Conservation (phyloP, 2,329 filamentous ascomycete species). For the Cordyceps javanica region DNA sequence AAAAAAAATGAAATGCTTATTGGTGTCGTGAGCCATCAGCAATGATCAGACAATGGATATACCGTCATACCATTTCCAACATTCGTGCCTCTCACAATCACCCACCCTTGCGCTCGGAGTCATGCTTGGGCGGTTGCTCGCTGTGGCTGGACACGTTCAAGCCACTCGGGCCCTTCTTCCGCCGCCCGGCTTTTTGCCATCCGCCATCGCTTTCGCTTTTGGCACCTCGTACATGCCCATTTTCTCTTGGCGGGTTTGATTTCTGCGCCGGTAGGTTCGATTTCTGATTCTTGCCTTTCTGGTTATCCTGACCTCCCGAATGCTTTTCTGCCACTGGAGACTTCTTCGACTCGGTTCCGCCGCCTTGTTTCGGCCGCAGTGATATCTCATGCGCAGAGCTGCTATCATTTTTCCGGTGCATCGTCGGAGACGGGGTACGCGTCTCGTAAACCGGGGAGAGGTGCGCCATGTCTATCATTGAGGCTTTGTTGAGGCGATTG, state of each 20-base stretch:
- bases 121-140: slow-evolving; percentile 52
- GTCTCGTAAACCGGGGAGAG: slow-evolving; percentile 72
- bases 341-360: slow-evolving; percentile 19
- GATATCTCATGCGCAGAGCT: neutral
- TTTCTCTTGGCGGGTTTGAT: slow-evolving; percentile 30
- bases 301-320: slow-evolving; percentile 10
- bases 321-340: slow-evolving; percentile 18
- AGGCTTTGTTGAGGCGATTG: slow-evolving; percentile 30
- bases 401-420: slow-evolving; percentile 47
- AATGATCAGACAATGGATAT: neutral
- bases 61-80: neutral
- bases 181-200: slow-evolving; percentile 52
- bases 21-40: neutral
- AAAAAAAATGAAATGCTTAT: slow-evolving; percentile 2
- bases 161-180: slow-evolving; percentile 39
- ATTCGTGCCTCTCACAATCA: slow-evolving; percentile 27
- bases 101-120: slow-evolving; percentile 57
- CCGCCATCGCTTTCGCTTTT: slow-evolving; percentile 49
- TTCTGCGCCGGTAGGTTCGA: slow-evolving; percentile 27
- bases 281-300: slow-evolving; percentile 23
- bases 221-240: slow-evolving; percentile 46
- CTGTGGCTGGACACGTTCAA: slow-evolving; percentile 29
- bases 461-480: slow-evolving; percentile 37
- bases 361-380: slow-evolving; percentile 1
- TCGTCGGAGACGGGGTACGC: slow-evolving; percentile 63